Evolutionary conservation across 2,329 filamentous ascomycete species (phyloP).

Genomic region (Byssoonygena ceratinophila): DNA sequence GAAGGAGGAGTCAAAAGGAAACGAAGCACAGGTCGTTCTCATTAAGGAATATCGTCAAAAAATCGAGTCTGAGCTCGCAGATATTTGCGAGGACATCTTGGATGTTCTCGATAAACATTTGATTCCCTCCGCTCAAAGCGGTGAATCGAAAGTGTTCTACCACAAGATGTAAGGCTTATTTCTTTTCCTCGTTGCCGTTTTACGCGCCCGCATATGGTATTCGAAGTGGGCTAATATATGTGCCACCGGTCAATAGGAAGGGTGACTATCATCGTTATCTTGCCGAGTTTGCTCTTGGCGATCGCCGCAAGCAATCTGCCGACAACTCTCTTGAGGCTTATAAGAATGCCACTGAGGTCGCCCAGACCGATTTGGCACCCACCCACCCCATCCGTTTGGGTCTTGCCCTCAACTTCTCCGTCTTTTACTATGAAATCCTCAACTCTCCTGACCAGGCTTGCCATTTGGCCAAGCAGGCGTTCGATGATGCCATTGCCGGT

Average conservation of each 20-base stretch:
- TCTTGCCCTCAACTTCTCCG: slow-evolving; percentile 89
- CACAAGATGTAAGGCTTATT: slow-evolving; percentile 76
- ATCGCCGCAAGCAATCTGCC: slow-evolving; percentile 90
- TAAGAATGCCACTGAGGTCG: slow-evolving; percentile 86
- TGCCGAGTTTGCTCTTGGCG: slow-evolving; percentile 87
- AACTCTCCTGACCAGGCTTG: slow-evolving; percentile 97
- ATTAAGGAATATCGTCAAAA: slow-evolving; percentile 99
- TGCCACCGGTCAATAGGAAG: slow-evolving; percentile 59
- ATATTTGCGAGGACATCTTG: slow-evolving; percentile 96
- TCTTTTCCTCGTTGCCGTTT: slow-evolving; percentile 1
- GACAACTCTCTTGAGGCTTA: slow-evolving; percentile 93
- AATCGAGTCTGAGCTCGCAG: slow-evolving; percentile 92
- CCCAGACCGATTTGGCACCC: slow-evolving; percentile 76
- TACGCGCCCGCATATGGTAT: not conserved
- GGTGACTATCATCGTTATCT: slow-evolving; percentile 99
- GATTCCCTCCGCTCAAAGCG: slow-evolving; percentile 85
- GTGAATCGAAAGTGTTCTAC: slow-evolving; percentile 99
- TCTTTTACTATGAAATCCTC: slow-evolving; percentile 99
- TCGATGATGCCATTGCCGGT: slow-evolving; percentile 91
- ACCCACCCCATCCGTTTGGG: slow-evolving; percentile 90
- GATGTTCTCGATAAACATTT: slow-evolving; percentile 88
- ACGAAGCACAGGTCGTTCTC: slow-evolving; percentile 73
- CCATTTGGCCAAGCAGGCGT: slow-evolving; percentile 92
- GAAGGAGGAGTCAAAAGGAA: slow-evolving; percentile 99
- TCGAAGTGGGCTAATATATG: not conserved